Conservation (phyloP, 1,284 basidiomycete species). For the Puccinia triticina region DNA sequence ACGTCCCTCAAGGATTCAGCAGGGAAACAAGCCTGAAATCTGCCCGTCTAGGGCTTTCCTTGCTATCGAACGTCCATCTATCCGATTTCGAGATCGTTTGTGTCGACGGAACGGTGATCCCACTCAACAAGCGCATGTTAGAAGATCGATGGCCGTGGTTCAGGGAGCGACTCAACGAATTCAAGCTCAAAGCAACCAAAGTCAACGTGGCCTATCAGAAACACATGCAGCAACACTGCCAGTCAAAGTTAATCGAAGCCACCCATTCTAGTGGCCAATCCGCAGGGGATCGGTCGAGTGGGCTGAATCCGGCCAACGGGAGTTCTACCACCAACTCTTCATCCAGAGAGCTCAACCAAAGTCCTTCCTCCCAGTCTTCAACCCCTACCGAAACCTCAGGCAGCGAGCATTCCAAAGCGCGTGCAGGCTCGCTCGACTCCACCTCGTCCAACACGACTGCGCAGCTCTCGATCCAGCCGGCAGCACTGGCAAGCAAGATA, state of each 20-base stretch:
- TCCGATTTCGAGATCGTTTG: constrained; percentile 34
- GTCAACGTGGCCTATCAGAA: constrained; percentile 32
- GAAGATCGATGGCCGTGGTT: constrained; percentile 51
- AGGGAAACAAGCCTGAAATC: constrained; percentile 49
- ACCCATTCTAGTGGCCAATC: not conserved
- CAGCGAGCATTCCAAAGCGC: constrained; percentile 53
- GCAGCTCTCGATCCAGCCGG: constrained; percentile 24
- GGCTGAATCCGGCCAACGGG: constrained; percentile 17
- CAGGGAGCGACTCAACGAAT: constrained; percentile 24
- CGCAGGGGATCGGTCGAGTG: constrained; percentile 7
- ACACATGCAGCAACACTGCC: constrained; percentile 33
- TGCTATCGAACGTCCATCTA: constrained; percentile 17
- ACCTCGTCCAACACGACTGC: constrained; percentile 23
- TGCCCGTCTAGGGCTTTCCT: constrained; percentile 11
- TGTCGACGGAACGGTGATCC: constrained; percentile 28
- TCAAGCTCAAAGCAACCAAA: constrained; percentile 38
- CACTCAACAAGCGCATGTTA: constrained; percentile 27
- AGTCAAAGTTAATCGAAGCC: not conserved
- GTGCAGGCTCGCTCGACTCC: constrained; percentile 63
- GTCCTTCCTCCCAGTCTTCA: constrained; percentile 47
- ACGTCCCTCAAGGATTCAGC: constrained; percentile 59
- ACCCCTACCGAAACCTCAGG: constrained; percentile 17
- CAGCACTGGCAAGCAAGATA: constrained; percentile 17
- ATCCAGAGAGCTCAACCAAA: constrained; percentile 55
- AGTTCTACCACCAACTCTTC: constrained; percentile 55